Conservation (phyloP, 1,284 basidiomycete genomes). For the Trichosporon ovoides region DNA sequence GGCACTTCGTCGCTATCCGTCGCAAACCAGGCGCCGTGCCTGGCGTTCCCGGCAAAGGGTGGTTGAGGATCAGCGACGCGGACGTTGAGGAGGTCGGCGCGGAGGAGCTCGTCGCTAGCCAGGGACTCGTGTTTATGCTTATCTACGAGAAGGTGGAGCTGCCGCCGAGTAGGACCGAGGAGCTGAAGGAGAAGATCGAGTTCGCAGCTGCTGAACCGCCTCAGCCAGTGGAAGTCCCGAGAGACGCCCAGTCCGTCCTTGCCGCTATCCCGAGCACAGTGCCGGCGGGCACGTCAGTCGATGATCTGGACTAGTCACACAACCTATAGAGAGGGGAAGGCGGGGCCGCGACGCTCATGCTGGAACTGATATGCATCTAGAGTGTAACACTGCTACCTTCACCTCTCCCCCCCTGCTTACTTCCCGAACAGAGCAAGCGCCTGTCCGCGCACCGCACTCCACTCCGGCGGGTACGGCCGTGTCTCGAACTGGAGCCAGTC, state of each 20-base stretch:
- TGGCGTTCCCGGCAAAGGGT: slow-evolving; percentile 48
- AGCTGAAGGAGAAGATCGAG: not conserved
- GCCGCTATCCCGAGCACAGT: not conserved
- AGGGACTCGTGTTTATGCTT: slow-evolving; percentile 69
- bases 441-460: slow-evolving; percentile 13
- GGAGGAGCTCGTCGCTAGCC: slow-evolving; percentile 59
- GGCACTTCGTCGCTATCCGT: slow-evolving; percentile 86
- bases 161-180: not conserved
- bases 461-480: slow-evolving; percentile 46
- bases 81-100: slow-evolving; percentile 70
- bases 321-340: not conserved
- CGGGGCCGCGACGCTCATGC: no score
- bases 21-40: slow-evolving; percentile 58
- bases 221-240: no score
- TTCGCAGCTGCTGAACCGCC: not conserved
- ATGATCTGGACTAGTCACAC: not conserved
- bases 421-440: not conserved
- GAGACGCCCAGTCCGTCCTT: not conserved
- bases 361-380: not conserved
- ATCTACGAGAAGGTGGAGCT: slow-evolving; percentile 71
- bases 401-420: no score
- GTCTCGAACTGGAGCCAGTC: slow-evolving; percentile 91
- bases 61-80: slow-evolving; percentile 82
- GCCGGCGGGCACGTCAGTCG: slow-evolving; percentile 4
- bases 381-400: not conserved